Evolutionary conservation across 495 filamentous ascomycete genomes (phyloP).

Genomic region (Penicillium maclennaniae): DNA sequence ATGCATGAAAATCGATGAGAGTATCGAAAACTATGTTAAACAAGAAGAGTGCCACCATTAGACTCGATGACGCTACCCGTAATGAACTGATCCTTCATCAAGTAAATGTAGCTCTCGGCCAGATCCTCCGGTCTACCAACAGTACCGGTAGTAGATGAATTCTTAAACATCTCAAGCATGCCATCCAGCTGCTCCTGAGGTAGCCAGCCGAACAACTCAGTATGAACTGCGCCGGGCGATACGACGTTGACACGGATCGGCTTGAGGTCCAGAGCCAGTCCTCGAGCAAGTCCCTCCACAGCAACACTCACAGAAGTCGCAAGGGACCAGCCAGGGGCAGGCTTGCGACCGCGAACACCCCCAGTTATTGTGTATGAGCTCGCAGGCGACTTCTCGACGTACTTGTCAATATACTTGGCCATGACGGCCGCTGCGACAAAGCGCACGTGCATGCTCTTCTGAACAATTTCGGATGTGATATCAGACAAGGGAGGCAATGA

Average conservation of each 20-base stretch:
- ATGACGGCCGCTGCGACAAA: slow-evolving; percentile 49
- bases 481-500: slow-evolving; percentile 30
- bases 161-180: slow-evolving; percentile 16
- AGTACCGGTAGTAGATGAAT: slow-evolving; percentile 38
- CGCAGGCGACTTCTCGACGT: slow-evolving; percentile 36
- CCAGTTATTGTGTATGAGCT: slow-evolving; percentile 53
- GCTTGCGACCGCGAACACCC: slow-evolving; percentile 48
- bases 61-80: slow-evolving; percentile 45
- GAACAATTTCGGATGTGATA: slow-evolving; percentile 39
- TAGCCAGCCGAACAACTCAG: slow-evolving; percentile 37
- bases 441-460: slow-evolving; percentile 46
- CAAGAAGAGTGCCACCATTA: slow-evolving; percentile 26
- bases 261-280: slow-evolving; percentile 56
- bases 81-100: slow-evolving; percentile 55
- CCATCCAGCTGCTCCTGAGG: slow-evolving; percentile 5
- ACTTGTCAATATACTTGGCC: slow-evolving; percentile 46
- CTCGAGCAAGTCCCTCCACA: slow-evolving; percentile 42
- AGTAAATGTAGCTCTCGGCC: slow-evolving; percentile 63
- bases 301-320: slow-evolving; percentile 40
- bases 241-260: slow-evolving; percentile 64
- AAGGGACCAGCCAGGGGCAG: slow-evolving; percentile 43
- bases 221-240: slow-evolving; percentile 53
- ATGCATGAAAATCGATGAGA: background rate
- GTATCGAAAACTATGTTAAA: background rate
- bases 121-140: slow-evolving; percentile 55